Percentiles rank a stretch among this genome's conserved stretches.
Evolutionary conservation across 2,329 filamentous ascomycete genomes (phyloP).

Genomic region (Hypoxylon sp.): DNA sequence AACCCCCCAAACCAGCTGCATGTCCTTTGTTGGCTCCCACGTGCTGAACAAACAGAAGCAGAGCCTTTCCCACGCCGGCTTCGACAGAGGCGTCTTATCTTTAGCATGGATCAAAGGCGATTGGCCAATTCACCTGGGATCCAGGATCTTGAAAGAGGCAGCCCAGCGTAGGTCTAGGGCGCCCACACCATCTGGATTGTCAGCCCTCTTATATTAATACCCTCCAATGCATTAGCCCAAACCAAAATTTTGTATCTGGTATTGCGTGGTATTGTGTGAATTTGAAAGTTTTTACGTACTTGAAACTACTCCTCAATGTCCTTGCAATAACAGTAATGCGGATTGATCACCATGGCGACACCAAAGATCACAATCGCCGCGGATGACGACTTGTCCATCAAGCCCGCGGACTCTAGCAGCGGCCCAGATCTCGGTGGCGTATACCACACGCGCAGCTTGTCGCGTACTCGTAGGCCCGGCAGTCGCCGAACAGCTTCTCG

Average conservation of each 20-base stretch:
- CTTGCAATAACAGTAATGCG: conserved; percentile 21
- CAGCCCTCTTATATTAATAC: conserved; percentile 21
- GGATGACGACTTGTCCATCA: conserved; percentile 49
- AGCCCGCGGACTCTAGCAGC: conserved; percentile 37
- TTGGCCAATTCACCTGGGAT: conserved; percentile 27
- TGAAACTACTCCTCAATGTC: conserved; percentile 12
- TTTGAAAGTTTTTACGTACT: conserved; percentile 11
- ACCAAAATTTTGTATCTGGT: conserved; percentile 4
- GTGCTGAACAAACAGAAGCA: conserved; percentile 7
- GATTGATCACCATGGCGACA: conserved; percentile 44
- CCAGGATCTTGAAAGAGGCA: conserved; percentile 13
- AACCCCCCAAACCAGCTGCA: conserved; percentile 18
- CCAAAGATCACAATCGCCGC: conserved; percentile 51
- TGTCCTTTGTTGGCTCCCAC: conserved; percentile 23
- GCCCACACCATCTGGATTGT: conserved; percentile 7
- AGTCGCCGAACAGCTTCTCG: conserved; percentile 48
- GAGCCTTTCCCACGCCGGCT: conserved; percentile 23
- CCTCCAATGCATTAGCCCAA: conserved; percentile 13
- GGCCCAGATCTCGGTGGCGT: conserved; percentile 52
- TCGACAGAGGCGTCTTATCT: conserved; percentile 17
- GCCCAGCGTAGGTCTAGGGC: conserved; percentile 23
- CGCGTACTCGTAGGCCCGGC: conserved; percentile 45
- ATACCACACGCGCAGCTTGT: conserved; percentile 54
- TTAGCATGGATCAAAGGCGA: conserved; percentile 18
- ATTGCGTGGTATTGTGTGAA: conserved; percentile 3